Base-by-base conservation (phyloP, 1,284 basidiomycete genomes). In the Naganishia sp. region DNA sequence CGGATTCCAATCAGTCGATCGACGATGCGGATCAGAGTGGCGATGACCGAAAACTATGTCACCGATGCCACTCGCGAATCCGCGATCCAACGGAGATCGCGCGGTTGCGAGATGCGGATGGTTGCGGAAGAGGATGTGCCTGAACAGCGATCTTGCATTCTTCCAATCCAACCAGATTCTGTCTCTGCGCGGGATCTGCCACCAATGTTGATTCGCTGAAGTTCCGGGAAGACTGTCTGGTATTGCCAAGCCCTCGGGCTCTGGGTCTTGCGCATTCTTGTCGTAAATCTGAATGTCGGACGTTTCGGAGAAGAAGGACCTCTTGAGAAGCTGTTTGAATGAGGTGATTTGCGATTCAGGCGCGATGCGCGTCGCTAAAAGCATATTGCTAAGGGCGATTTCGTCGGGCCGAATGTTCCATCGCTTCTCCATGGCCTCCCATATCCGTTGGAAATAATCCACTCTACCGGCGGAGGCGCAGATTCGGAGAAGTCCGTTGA, bases 221-320 rank as follows among this genome's bases (percentile, higher is more conserved):
- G 44, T 6, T 16, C 21, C 39, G 7, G 21, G 48, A n/a, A 23
- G n/a, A 23, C 1, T 15, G 11, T 28, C 18, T 23, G 13, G 42
- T 16, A 13, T 21, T 23, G 23, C 21, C 13, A 21, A 36, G 5
- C 25, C 36, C 43, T 52, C 59, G 7, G 59, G 59, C 25, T 61
- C 59, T 5, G 59, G 59, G 23, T 61, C 59, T 44, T 39, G 59
- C 10, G 39, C 36, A n/a, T 61, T 61, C 15, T 39, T 21, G 6
- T 61, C 59, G 48, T 61, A 61, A 16, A 61, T 31, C 11, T 43
- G 50, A 18, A 61, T 42, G 23, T 61, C 59, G 6, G 59, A n/a
- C 48, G 59, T 61, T 52, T 61, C 59, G 16, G 59, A 61, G 49
- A 61, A 61, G 39, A 61, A 61, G 11, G 59, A 61, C 7, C 59